Conservation (phyloP, 2,329 filamentous ascomycete species). For the Hypoxylon sp. region DNA sequence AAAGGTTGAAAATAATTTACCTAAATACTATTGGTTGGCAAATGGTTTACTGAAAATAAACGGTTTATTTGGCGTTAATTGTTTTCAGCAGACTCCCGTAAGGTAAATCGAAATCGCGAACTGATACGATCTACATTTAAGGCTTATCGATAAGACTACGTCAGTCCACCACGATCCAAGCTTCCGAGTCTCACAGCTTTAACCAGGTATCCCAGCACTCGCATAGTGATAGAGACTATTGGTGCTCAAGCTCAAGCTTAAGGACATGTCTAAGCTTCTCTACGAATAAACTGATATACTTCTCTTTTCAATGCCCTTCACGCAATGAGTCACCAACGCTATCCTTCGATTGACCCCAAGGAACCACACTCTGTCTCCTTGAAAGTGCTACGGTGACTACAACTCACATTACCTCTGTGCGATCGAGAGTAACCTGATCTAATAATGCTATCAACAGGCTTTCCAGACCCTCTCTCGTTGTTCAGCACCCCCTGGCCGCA, state of each 20-base stretch:
- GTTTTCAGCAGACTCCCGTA: too few species aligned
- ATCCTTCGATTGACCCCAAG: constrained; percentile 71
- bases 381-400: constrained; percentile 75
- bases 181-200: not conserved
- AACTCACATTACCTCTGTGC: not conserved
- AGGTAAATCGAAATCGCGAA: not conserved
- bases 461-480: constrained; percentile 81
- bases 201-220: not conserved
- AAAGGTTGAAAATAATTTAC: too few species aligned
- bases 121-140: not conserved
- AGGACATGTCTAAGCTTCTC: constrained; percentile 11
- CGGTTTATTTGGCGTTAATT: too few species aligned
- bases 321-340: constrained; percentile 69
- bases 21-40: too few species aligned
- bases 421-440: constrained; percentile 3
- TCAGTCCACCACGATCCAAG: constrained; percentile 22
- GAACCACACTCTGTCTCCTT: constrained; percentile 84
- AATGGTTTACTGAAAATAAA: too few species aligned
- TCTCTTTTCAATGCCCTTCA: constrained; percentile 13
- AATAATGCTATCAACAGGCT: constrained; percentile 67
- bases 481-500: constrained; percentile 73
- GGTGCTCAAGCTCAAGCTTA: not conserved
- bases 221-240: constrained; percentile 22
- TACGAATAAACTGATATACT: constrained; percentile 4
- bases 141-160: constrained; percentile 40